Evolutionary conservation across 1,284 basidiomycete species (phyloP).

Genomic region (Pseudozyma thailandica): DNA sequence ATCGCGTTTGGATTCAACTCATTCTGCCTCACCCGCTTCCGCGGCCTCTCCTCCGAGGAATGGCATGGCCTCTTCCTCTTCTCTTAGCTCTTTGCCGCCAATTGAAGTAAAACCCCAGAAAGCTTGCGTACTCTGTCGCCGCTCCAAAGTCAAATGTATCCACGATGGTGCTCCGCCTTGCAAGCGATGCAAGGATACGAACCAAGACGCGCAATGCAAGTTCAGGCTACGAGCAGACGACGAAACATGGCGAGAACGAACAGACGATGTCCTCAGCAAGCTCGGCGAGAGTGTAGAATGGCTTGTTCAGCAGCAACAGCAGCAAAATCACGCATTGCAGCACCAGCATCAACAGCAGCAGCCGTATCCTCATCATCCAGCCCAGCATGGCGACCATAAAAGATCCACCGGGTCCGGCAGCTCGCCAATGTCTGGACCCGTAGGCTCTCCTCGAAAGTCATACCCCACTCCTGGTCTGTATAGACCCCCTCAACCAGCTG

Average conservation of each 20-base stretch:
- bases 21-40: slow-evolving; percentile 22
- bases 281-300: slow-evolving; percentile 52
- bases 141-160: slow-evolving; percentile 60
- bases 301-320: slow-evolving; percentile 36
- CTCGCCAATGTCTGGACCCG: slow-evolving; percentile 23
- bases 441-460: slow-evolving; percentile 22
- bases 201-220: slow-evolving; percentile 57
- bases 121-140: slow-evolving; percentile 55
- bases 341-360: slow-evolving; percentile 12
- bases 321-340: slow-evolving; percentile 7
- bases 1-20: slow-evolving; percentile 11
- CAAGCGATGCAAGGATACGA: slow-evolving; percentile 52
- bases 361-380: slow-evolving; percentile 12
- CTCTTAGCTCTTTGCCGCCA: slow-evolving; percentile 23
- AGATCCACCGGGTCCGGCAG: slow-evolving; percentile 21
- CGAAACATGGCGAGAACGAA: slow-evolving; percentile 59
- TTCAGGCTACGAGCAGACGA: slow-evolving; percentile 58
- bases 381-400: slow-evolving; percentile 4
- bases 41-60: slow-evolving; percentile 27
- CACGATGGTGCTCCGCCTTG: slow-evolving; percentile 60
- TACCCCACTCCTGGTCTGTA: slow-evolving; percentile 8
- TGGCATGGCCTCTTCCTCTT: slow-evolving; percentile 14
- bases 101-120: slow-evolving; percentile 58
- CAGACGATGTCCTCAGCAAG: slow-evolving; percentile 50
- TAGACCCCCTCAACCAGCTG: slow-evolving; percentile 16